A percentile compares a stretch with the other conserved stretches of the same genome.
Conservation (phyloP, 805 yeast genomes). For the Candida jianshihensis region DNA sequence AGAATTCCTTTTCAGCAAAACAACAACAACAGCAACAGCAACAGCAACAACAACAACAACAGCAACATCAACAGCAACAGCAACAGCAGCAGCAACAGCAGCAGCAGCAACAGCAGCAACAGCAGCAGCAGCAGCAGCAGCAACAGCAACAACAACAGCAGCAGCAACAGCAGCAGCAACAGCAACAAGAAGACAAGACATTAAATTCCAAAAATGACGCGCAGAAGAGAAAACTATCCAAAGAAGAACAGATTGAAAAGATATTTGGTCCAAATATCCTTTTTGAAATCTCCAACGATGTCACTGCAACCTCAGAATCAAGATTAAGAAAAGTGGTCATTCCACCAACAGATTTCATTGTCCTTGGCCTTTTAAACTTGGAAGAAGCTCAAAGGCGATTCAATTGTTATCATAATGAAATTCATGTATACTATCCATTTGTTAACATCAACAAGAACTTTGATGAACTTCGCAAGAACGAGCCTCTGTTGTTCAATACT, state of each 20-base stretch:
- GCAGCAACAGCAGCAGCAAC: too few relatives aligned
- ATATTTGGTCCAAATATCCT: conserved; percentile 35
- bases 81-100: too few relatives aligned
- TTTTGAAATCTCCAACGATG: conserved; percentile 36
- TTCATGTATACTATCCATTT: conserved; percentile 48
- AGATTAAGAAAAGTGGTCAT: conserved; percentile 14
- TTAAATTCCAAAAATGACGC: conserved; percentile 1
- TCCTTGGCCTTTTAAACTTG: conserved; percentile 46
- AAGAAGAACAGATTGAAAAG: conserved; percentile 31
- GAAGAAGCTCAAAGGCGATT: conserved; percentile 56
- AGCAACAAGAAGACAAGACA: too few relatives aligned
- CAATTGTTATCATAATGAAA: conserved; percentile 36
- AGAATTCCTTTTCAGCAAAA: too few relatives aligned
- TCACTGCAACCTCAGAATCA: conserved; percentile 39
- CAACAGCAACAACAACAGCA: too few relatives aligned
- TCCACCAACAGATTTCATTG: conserved; percentile 40
- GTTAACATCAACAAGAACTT: conserved; percentile 43
- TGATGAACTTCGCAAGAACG: conserved; percentile 39
- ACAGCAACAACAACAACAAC: too few relatives aligned
- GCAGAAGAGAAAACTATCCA: conserved; percentile 23
- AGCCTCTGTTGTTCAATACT: conserved; percentile 58
- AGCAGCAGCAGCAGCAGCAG: too few relatives aligned
- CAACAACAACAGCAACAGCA: too few relatives aligned
- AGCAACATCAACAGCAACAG: too few relatives aligned
- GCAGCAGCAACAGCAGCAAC: too few relatives aligned